These are phyloP conservation scores for Epichloe amarillans DNA, from an alignment of 2,329 filamentous ascomycete species.

Conservation along the genomic window DNA sequence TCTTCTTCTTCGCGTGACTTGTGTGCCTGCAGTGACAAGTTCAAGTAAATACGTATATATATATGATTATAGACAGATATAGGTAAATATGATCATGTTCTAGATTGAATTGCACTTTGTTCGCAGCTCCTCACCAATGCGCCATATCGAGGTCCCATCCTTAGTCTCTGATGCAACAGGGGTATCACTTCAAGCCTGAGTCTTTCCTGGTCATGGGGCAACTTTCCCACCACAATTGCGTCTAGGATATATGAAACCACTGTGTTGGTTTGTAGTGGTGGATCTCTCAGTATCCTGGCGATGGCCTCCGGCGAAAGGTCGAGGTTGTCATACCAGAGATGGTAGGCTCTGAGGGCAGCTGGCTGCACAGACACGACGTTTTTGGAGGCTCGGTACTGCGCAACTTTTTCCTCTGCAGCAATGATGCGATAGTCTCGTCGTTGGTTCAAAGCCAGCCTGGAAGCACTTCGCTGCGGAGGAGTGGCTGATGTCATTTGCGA, in stretches of 20 bases:
- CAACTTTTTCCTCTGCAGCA: conserved; percentile 27
- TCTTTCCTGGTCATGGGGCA: conserved; percentile 35
- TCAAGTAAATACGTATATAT: too few species aligned
- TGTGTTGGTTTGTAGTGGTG: conserved; percentile 42
- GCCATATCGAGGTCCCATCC: conserved; percentile 13
- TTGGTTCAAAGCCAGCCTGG: neutral
- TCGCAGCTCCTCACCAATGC: conserved; percentile 14
- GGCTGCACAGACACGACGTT: conserved; percentile 12
- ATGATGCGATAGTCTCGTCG: conserved; percentile 26
- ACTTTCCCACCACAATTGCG: conserved; percentile 34
- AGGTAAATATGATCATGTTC: too few species aligned
- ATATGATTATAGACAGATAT: too few species aligned
- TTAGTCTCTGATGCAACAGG: conserved; percentile 14
- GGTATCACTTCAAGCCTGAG: conserved; percentile 31
- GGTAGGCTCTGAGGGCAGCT: conserved; percentile 42
- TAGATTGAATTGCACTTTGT: neutral
- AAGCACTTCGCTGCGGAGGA: neutral
- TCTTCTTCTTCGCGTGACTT: too few species aligned
- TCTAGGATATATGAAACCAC: conserved; percentile 47
- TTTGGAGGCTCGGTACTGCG: conserved; percentile 22
- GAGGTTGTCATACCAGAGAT: conserved; percentile 46
- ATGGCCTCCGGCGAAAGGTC: conserved; percentile 34
- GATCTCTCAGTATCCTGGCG: conserved; percentile 42
- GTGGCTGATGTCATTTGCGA: neutral
- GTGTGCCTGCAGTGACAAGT: too few species aligned